Base-by-base conservation (phyloP, 176 grass and related monocot species). In the Bothriochloa decipiens region DNA sequence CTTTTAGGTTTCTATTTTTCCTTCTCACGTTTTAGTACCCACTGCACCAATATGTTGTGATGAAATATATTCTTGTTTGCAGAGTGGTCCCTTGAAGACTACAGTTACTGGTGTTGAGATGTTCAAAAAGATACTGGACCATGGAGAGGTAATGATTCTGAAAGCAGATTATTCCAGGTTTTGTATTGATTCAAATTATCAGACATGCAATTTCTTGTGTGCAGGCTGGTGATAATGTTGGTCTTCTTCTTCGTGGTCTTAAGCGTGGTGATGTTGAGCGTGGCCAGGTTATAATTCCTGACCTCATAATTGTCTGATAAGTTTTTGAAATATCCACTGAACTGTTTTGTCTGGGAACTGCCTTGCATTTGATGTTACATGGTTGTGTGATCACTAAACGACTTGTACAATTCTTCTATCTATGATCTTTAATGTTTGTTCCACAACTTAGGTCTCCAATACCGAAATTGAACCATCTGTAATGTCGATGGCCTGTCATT, bases 71-170 rank as follows among this genome's bases (percentile, higher is more conserved):
- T 83, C 23, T 70, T 87, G 70, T 22, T 91, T n/a, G 53, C 77
- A 99, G 96, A 77, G 81, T 83, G 91, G 91, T 76, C 93, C 96
- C 0, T 49, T 96, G 67, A 99, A 96, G 82, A 94, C 96, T 83
- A 99, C 96, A 16, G 96, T 99, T 73, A 99, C 96, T 79, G 93
- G 93, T 67, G 96, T 99, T 43, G 91, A 99, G 93, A 99, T 99
- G 96, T 99, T 99, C 86, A 99, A 96, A 77, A 99, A 99, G 87
- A 96, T 96, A 41, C 74, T 99, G 86, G 96, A 99, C 90, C 79
- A 94, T 89, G 96, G 93, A 96, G 82, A 94, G 91, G 96, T 99
- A 84, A 89, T 13, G 2, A 50, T 78, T 1, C 18, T 87, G 42
- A 71, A 87, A 17, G 15, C 50, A 65, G 11, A n/a, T 40, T 10